Evolutionary conservation across 345 rosid species (phyloP), one percentile per base, ranked within the genome.

Genomic region (Boechera divaricarpa): DNA sequence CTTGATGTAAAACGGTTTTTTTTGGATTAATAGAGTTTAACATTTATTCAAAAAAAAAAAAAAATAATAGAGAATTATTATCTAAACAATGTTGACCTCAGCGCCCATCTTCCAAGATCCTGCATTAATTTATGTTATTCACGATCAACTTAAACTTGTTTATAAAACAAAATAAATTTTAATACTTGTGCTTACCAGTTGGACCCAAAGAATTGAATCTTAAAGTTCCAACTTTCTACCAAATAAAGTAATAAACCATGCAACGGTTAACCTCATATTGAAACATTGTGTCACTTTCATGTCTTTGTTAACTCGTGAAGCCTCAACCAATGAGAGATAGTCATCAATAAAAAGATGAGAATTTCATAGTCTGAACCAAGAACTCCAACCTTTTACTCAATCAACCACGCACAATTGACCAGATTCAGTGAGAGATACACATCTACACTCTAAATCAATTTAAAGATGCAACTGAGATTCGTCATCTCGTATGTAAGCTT

Each of bases 271-370:
- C 76, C 39, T 26, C 52, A 49, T 61, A 62, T 72, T 51, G 61
- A 60, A 72, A 48, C 76, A 38, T 61, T 36, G 41, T 61, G 60
- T 72, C 60, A 36, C 4, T 61, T 72, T 73, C 77, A 62, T 6
- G 62, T 16, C 7, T 5, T 60, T 36, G 57, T 47, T 5, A 58
- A 70, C 35, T 29, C 28, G 18, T 35, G 56, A 1, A 32, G 24
- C 24, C 4, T 29, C 6, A 57, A 70, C 55, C 24, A 58, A 58
- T 57, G 5, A 31, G 1, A 32, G 38, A 31, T 15, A 15, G 44
- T 55, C 18, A 28, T 31, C 64, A 4, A 16, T 44, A 56, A 18
- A 44, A 58, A 58, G 13, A 70, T 70, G 56, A 70, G 33, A 45
- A 12, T 5, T 21, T 70, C 47, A 45, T 18, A 45, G 66, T 57